phyloP scores from a whole-genome alignment of 2,329 filamentous ascomycete genomes.

The Aspergillus jensenii region DNA sequence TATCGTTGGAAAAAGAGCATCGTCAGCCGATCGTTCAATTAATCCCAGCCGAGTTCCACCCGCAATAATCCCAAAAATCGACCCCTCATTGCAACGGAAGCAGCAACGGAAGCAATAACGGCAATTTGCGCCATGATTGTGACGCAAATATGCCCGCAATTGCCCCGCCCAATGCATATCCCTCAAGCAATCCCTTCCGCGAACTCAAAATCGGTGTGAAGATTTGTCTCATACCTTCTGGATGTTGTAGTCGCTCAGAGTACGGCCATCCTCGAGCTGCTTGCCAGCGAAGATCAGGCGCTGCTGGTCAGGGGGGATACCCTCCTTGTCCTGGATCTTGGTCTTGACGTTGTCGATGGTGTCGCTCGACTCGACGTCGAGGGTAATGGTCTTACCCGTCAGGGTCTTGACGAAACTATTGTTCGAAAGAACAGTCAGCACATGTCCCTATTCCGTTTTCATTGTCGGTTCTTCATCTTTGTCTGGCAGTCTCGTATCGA shows the following conservation, averaged over 20 bases:
- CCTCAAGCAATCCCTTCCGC: neutral
- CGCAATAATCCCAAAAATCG: constrained; percentile 3
- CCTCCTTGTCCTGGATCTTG: constrained; percentile 99
- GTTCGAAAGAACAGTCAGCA: constrained; percentile 26
- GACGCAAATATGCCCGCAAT: neutral
- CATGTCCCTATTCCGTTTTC: constrained; percentile 8
- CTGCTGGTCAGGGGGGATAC: constrained; percentile 97
- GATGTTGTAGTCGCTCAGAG: constrained; percentile 98
- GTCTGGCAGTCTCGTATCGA: constrained; percentile 10
- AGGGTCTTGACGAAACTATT: constrained; percentile 99
- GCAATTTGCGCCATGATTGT: neutral
- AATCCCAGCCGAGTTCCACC: constrained; percentile 1
- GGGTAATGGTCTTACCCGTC: constrained; percentile 99
- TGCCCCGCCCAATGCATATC: neutral
- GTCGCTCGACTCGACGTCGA: constrained; percentile 98
- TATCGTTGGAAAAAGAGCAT: constrained; percentile 21
- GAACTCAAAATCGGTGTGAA: constrained; percentile 1
- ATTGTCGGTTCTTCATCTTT: neutral
- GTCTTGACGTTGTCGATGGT: constrained; percentile 99
- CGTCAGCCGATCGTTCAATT: constrained; percentile 32
- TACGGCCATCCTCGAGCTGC: constrained; percentile 98
- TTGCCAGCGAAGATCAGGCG: constrained; percentile 98
- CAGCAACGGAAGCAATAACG: neutral
- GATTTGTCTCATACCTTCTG: constrained; percentile 72
- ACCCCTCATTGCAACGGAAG: neutral